These are phyloP conservation scores for Colletotrichum sp. DNA, from an alignment of 2,329 filamentous ascomycete genomes.

Conservation along the genomic window DNA sequence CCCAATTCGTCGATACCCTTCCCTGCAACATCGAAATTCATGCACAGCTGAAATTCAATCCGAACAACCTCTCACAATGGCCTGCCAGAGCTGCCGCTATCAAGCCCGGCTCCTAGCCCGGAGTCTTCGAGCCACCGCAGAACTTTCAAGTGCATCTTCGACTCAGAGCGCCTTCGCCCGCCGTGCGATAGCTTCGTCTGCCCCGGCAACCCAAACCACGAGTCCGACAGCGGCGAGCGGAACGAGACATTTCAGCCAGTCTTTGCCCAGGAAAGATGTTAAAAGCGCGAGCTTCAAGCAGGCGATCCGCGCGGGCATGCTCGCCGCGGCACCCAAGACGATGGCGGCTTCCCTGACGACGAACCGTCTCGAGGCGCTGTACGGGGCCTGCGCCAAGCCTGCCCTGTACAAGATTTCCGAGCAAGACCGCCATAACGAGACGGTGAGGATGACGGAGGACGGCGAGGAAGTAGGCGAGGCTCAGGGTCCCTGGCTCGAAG, in stretches of 20 bases:
- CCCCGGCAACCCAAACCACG: not conserved
- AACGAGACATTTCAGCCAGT: slow-evolving; percentile 40
- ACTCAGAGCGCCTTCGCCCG: not conserved
- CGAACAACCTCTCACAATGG: slow-evolving; percentile 38
- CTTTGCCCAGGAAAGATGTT: slow-evolving; percentile 27
- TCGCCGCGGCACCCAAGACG: slow-evolving; percentile 18
- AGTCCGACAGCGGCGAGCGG: slow-evolving; percentile 4
- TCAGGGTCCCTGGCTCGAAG: slow-evolving; percentile 80
- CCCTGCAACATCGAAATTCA: not conserved
- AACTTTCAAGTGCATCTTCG: slow-evolving; percentile 9
- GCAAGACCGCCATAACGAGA: slow-evolving; percentile 65
- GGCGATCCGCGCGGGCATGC: slow-evolving; percentile 8
- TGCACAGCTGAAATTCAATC: not conserved
- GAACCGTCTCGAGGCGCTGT: slow-evolving; percentile 63
- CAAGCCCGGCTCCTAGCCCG: slow-evolving; percentile 46
- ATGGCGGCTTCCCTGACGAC: slow-evolving; percentile 14
- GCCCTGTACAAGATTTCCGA: slow-evolving; percentile 80
- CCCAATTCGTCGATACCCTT: not conserved
- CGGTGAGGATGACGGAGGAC: slow-evolving; percentile 72
- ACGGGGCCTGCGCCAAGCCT: slow-evolving; percentile 73
- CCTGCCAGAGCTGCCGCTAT: slow-evolving; percentile 52
- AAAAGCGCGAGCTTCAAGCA: slow-evolving; percentile 3
- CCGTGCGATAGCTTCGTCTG: not conserved
- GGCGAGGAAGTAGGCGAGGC: slow-evolving; percentile 84
- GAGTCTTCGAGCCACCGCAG: slow-evolving; percentile 19